These are phyloP conservation scores for Stygiomarasmius scandens DNA, from an alignment of 1,284 basidiomycete species.

Conservation along the genomic window DNA sequence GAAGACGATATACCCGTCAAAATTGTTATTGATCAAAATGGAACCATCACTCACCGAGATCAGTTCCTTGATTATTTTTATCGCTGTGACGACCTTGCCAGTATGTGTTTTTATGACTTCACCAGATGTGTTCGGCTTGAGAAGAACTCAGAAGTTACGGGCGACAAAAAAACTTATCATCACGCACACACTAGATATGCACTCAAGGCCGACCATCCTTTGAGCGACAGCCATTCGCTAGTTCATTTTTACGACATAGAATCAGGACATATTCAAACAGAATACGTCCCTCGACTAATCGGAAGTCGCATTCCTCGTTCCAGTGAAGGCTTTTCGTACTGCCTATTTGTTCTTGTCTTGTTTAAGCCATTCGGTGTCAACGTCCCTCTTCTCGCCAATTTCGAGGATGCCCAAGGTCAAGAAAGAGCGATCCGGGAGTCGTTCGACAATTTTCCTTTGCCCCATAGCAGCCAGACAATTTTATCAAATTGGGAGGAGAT, in stretches of 20 bases:
- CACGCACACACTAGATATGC: neutral
- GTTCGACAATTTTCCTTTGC: conserved; percentile 20
- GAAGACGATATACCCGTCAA: neutral
- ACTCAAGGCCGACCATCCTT: neutral
- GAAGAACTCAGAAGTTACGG: no score
- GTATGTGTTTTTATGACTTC: conserved; percentile 12
- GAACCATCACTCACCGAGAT: neutral
- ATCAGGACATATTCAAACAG: conserved; percentile 1
- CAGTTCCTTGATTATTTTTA: conserved; percentile 12
- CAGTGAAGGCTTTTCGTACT: conserved; percentile 11
- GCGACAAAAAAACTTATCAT: neutral
- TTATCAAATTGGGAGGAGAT: conserved; percentile 34
- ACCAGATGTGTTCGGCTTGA: neutral
- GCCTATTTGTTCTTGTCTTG: conserved; percentile 24
- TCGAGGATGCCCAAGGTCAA: neutral
- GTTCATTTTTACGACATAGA: conserved; percentile 21
- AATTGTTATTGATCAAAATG: neutral
- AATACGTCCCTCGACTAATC: conserved; percentile 19
- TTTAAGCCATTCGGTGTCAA: conserved; percentile 28
- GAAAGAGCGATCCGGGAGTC: no score
- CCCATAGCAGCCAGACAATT: conserved; percentile 4
- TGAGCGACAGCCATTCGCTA: conserved; percentile 18
- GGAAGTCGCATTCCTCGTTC: conserved; percentile 27
- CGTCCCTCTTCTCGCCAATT: neutral
- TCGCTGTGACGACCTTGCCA: neutral